These are phyloP conservation scores for Fusarium poae DNA, from an alignment of 2,329 filamentous ascomycete species.

Conservation along the genomic window DNA sequence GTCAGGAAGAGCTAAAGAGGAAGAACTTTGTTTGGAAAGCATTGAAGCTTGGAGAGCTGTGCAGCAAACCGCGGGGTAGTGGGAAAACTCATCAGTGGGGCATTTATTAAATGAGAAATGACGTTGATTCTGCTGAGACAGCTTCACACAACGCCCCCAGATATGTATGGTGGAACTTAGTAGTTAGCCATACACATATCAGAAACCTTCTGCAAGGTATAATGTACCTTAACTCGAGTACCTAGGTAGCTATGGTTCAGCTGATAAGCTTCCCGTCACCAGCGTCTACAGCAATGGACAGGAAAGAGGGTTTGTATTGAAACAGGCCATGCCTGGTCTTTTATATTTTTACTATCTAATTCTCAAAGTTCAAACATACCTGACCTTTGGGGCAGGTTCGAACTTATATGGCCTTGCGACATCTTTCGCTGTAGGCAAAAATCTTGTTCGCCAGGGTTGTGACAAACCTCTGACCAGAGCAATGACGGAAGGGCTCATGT, in stretches of 20 bases:
- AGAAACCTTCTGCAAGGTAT: too few species aligned
- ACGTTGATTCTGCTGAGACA: conserved; percentile 7
- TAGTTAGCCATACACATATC: not conserved
- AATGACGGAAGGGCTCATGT: conserved; percentile 1
- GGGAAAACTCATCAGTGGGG: conserved; percentile 34
- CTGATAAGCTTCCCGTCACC: not conserved
- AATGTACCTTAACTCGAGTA: not conserved
- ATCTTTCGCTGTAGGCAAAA: not conserved
- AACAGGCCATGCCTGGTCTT: conserved; percentile 18
- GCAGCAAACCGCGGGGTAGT: conserved; percentile 32
- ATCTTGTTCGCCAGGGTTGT: not conserved
- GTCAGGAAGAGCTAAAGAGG: not conserved
- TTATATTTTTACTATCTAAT: conserved; percentile 13
- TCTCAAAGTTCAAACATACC: not conserved
- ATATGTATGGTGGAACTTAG: not conserved
- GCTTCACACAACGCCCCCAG: not conserved
- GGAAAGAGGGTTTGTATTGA: not conserved
- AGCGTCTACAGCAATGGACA: not conserved
- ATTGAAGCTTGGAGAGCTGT: conserved; percentile 14
- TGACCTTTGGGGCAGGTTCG: not conserved
- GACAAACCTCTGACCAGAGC: not conserved
- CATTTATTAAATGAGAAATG: conserved; percentile 14
- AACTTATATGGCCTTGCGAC: conserved; percentile 3
- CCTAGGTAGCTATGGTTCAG: too few species aligned
- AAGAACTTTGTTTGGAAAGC: not conserved